These are phyloP conservation scores for Apiospora rasikravindrae DNA, from an alignment of 2,329 filamentous ascomycete genomes.

Conservation along the genomic window DNA sequence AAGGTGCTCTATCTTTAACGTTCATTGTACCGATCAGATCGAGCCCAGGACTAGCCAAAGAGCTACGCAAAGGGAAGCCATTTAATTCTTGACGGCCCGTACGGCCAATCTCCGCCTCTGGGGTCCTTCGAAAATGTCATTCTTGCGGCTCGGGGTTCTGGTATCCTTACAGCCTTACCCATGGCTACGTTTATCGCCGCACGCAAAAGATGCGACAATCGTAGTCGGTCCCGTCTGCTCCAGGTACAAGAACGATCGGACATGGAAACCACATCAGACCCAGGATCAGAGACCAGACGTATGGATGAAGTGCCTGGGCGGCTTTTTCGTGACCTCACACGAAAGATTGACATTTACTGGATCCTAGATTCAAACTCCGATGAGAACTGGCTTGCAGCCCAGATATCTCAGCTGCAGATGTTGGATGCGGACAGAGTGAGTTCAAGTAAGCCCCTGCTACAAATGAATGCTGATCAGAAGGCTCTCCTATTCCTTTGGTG, in stretches of 20 bases:
- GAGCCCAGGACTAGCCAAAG: background rate
- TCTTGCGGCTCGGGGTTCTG: background rate
- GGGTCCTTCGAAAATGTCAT: conserved; percentile 2
- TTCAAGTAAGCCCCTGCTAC: background rate
- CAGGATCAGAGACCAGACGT: background rate
- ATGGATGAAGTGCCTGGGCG: background rate
- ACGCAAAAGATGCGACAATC: background rate
- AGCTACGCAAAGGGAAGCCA: background rate
- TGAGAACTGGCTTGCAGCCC: background rate
- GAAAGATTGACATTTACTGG: conserved; percentile 2
- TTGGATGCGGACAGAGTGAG: background rate
- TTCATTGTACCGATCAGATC: background rate
- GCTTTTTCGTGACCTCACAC: conserved; percentile 12
- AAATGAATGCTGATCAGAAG: background rate
- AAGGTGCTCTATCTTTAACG: background rate
- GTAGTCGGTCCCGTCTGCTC: background rate
- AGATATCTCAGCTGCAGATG: background rate
- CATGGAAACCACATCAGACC: background rate
- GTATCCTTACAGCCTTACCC: conserved; percentile 4
- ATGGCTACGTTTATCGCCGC: conserved; percentile 7
- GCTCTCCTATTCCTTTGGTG: conserved; percentile 7
- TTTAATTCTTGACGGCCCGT: background rate
- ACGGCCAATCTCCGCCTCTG: background rate
- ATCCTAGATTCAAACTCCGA: background rate
- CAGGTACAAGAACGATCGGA: background rate